Evolutionary conservation across 2,329 filamentous ascomycete species (phyloP), one percentile per base, ranked within the genome.

Genomic region (Pseudopyricularia javanii): DNA sequence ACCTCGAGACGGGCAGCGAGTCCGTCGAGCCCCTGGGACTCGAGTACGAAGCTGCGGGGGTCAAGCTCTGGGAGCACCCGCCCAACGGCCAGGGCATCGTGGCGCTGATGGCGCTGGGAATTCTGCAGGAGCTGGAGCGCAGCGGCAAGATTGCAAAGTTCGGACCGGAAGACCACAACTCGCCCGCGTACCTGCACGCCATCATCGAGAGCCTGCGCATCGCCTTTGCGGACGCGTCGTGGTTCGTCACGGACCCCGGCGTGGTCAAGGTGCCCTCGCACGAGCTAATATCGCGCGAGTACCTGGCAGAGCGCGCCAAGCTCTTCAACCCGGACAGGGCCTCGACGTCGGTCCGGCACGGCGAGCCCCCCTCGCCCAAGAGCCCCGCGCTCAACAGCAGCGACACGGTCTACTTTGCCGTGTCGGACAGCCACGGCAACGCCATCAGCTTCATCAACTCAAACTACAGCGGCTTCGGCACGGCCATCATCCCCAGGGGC

Each of bases 41-140:
- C 49, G 82, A 84, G 55, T 91, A 20, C 33, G 50, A 15, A 20
- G 28, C 32, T 15, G 51, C 15, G 48, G 30, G 55, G 4, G 75
- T 95, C 20, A 82, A 93, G 62, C 72, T 97, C 0, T 97, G 91
- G 91, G 91, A 97, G 63, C 91, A 96, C 62, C 90, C 91, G 26
- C 91, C 91, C 1, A 97, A 96, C 58, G 91, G 91, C 0, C 91
- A 97, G 68, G 91, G 91, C 1, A 90, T 97, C 55, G 88, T 97
- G 1, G 91, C 91, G 0, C 71, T 96, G 17, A 95, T 96, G 84
- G 86, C 91, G 0, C 72, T 96, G 1, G 91, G 91, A 0, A 93
- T 97, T 56, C 73, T 97, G 34, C 83, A 95, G 64, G 82, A 91
- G 62, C 75, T 96, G 0, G 88, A 95, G 67, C 82, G 82, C 55